Conservation (phyloP, 2,329 filamentous ascomycete species). For the Calonectria pseudoturangicola region DNA sequence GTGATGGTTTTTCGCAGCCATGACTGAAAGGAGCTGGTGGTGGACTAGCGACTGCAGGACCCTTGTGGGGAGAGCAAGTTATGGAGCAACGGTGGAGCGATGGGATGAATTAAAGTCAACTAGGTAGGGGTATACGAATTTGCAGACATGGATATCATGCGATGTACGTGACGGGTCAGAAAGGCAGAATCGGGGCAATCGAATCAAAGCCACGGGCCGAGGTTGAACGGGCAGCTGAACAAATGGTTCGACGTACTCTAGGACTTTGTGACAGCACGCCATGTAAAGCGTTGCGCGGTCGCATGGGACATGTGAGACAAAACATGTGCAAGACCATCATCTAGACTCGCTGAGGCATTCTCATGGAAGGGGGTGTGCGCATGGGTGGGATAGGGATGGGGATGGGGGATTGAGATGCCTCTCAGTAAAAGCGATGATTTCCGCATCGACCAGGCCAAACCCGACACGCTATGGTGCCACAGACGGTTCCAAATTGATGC, state of each 20-base stretch:
- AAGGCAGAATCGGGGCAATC: conserved; percentile 27
- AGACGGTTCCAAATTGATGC: conserved; percentile 16
- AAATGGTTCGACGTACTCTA: conserved; percentile 24
- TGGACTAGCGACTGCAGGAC: conserved; percentile 24
- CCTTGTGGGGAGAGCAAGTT: conserved; percentile 19
- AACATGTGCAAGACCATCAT: conserved; percentile 7
- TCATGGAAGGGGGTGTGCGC: conserved; percentile 10
- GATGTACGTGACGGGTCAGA: conserved; percentile 14
- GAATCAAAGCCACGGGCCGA: conserved; percentile 33
- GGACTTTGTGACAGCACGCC: conserved; percentile 7
- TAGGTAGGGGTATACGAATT: conserved; percentile 18
- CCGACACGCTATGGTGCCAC: conserved; percentile 22
- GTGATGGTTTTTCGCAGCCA: conserved; percentile 37
- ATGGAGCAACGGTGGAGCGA: conserved; percentile 32
- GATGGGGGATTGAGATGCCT: not conserved
- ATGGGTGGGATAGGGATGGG: conserved; percentile 5
- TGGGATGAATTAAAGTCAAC: conserved; percentile 14
- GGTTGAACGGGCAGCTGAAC: conserved; percentile 20
- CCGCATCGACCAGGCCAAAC: conserved; percentile 32
- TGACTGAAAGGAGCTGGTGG: conserved; percentile 25
- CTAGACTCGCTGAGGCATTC: conserved; percentile 13
- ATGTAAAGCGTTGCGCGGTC: conserved; percentile 13
- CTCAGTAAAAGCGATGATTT: conserved; percentile 35
- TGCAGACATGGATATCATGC: conserved; percentile 33
- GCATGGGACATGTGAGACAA: conserved; percentile 16